Percentiles rank a stretch among this genome's conserved stretches.
These are phyloP conservation scores for Apiotrichum siamense DNA, from an alignment of 1,284 basidiomycete genomes.

Conservation along the genomic window DNA sequence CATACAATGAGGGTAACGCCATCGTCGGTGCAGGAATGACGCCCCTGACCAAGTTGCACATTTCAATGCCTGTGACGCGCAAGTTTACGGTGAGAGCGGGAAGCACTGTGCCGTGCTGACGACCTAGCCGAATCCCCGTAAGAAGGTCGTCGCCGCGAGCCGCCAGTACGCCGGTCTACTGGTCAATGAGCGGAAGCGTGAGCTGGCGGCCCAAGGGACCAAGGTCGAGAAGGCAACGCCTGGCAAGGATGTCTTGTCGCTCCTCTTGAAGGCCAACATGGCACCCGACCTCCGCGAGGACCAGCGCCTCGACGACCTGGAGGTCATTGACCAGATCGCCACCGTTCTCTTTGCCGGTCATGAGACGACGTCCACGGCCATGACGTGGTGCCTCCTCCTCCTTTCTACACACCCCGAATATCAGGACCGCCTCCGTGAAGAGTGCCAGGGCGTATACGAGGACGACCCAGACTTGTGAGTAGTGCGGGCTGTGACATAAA, in stretches of 20 bases:
- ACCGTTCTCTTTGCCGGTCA: conserved; percentile 66
- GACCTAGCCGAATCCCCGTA: not conserved
- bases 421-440: conserved; percentile 57
- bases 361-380: conserved; percentile 66
- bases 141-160: not conserved
- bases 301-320: conserved; percentile 58
- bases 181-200: not conserved
- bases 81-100: not conserved
- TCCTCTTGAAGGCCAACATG: conserved; percentile 59
- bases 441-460: conserved; percentile 45
- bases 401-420: conserved; percentile 54
- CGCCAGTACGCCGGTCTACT: not conserved
- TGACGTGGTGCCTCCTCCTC: conserved; percentile 44
- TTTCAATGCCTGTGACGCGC: not conserved
- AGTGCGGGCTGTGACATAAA: too few species aligned
- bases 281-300: conserved; percentile 52
- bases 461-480: not conserved
- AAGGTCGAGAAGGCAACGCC: conserved; percentile 47
- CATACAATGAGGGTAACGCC: conserved; percentile 55
- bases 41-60: conserved; percentile 7
- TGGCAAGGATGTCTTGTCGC: conserved; percentile 40
- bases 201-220: not conserved
- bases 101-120: too few species aligned
- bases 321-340: conserved; percentile 67
- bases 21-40: conserved; percentile 46